A percentile compares a stretch with the other conserved stretches of the same genome.
These are phyloP conservation scores for Staphylotrichum longicolle DNA, from an alignment of 495 filamentous ascomycete genomes.

Conservation along the genomic window DNA sequence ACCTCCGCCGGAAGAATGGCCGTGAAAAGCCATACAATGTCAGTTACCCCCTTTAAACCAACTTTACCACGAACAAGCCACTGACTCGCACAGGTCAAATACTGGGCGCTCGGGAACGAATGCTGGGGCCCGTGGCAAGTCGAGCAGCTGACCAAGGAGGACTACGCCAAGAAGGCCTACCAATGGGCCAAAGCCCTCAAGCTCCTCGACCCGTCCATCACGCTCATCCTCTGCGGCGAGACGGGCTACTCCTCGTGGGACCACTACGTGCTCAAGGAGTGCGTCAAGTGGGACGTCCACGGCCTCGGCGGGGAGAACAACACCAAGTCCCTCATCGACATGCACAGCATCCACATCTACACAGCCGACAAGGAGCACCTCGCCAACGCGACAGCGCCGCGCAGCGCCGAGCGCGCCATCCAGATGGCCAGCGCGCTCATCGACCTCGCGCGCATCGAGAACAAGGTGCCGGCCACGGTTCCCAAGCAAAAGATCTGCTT, in stretches of 20 bases:
- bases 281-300: constrained; percentile 47
- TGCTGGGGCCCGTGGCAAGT: constrained; percentile 79
- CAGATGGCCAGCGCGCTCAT: constrained; percentile 65
- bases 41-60: neutral
- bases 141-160: constrained; percentile 68
- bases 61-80: neutral
- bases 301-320: constrained; percentile 7
- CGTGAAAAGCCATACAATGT: constrained; percentile 70
- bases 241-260: constrained; percentile 69
- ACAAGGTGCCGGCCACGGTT: constrained; percentile 53
- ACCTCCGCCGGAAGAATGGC: constrained; percentile 69
- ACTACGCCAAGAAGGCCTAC: constrained; percentile 70
- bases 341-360: constrained; percentile 69
- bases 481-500: constrained; percentile 70
- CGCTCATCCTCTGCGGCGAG: constrained; percentile 69
- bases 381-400: constrained; percentile 61
- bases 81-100: constrained; percentile 31
- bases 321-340: constrained; percentile 52
- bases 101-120: constrained; percentile 69
- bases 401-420: constrained; percentile 71
- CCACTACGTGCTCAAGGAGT: constrained; percentile 65
- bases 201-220: constrained; percentile 65
- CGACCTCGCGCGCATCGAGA: constrained; percentile 72
- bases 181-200: constrained; percentile 83
- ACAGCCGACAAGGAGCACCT: constrained; percentile 54